A percentile compares a stretch with the other conserved stretches of the same genome.
phyloP scores from a whole-genome alignment of 202 grass and related monocot species.

The Thinopyrum obtusiflorum region DNA sequence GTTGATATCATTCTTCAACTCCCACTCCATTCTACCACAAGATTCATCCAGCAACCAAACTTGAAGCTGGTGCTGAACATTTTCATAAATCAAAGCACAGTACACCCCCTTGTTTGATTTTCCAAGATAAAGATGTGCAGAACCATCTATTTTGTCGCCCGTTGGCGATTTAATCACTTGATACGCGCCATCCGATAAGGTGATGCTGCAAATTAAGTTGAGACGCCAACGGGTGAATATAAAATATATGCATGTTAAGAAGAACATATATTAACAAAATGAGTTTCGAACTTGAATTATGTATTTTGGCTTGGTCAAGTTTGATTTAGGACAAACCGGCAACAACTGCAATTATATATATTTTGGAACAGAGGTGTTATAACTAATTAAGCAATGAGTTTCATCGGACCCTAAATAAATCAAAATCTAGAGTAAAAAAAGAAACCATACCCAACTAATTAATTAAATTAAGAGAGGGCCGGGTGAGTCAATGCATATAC shows the following conservation, averaged over 20 bases:
- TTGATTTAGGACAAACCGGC: too few relatives aligned
- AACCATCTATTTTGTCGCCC: background rate
- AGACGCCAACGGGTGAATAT: background rate
- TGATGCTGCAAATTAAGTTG: background rate
- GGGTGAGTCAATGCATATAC: background rate
- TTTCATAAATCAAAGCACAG: background rate
- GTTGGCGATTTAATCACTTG: background rate
- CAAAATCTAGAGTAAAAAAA: too few relatives aligned
- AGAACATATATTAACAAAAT: background rate
- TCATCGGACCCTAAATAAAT: too few relatives aligned
- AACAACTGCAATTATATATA: too few relatives aligned
- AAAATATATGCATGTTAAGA: background rate
- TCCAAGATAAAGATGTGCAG: background rate
- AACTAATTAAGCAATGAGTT: too few relatives aligned
- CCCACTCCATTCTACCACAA: background rate
- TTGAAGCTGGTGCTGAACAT: background rate
- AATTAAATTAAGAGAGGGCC: background rate
- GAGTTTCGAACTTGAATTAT: too few relatives aligned
- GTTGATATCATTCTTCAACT: background rate
- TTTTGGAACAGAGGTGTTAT: too few relatives aligned
- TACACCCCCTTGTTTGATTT: background rate
- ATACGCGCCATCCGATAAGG: background rate
- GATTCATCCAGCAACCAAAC: background rate
- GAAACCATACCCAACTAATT: background rate
- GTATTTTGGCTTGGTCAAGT: too few relatives aligned